Evolutionary conservation across 2,329 filamentous ascomycete species (phyloP).

Genomic region (Tolypocladium amazonense): DNA sequence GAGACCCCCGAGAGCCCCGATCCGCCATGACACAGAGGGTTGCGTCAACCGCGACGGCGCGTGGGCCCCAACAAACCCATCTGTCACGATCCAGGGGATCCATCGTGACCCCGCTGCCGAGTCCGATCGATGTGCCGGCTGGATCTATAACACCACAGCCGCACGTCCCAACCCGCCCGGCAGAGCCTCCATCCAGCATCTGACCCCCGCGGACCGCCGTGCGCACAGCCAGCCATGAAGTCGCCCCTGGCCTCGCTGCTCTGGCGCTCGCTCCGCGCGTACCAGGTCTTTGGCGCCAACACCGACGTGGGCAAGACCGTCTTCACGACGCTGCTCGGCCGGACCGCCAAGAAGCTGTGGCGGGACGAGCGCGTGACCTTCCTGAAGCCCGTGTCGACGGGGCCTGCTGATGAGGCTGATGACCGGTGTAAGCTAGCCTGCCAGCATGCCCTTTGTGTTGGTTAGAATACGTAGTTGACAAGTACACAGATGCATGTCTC

Average conservation of each 20-base stretch:
- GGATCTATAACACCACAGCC: neutral
- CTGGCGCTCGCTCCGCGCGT: slow-evolving; percentile 56
- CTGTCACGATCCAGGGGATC: neutral
- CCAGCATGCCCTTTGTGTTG: neutral
- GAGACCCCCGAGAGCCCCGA: neutral
- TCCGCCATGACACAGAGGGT: neutral
- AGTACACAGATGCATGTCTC: neutral
- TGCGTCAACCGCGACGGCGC: neutral
- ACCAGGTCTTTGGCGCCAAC: slow-evolving; percentile 76
- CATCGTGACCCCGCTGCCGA: neutral
- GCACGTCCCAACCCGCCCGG: neutral
- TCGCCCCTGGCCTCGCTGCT: slow-evolving; percentile 47
- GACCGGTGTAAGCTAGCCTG: slow-evolving; percentile 40
- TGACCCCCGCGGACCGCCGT: neutral
- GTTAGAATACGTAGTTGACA: neutral
- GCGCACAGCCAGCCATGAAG: slow-evolving; percentile 5
- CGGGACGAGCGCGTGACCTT: slow-evolving; percentile 45
- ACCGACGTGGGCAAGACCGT: slow-evolving; percentile 82
- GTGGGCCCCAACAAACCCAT: slow-evolving; percentile 5
- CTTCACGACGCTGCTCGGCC: slow-evolving; percentile 61
- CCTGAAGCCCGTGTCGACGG: slow-evolving; percentile 76
- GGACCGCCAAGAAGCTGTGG: slow-evolving; percentile 40
- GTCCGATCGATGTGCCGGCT: neutral
- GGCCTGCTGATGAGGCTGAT: slow-evolving; percentile 58
- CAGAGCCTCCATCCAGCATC: neutral